Base-by-base conservation (phyloP, 2,329 filamentous ascomycete species). In the Fusarium virguliforme region DNA sequence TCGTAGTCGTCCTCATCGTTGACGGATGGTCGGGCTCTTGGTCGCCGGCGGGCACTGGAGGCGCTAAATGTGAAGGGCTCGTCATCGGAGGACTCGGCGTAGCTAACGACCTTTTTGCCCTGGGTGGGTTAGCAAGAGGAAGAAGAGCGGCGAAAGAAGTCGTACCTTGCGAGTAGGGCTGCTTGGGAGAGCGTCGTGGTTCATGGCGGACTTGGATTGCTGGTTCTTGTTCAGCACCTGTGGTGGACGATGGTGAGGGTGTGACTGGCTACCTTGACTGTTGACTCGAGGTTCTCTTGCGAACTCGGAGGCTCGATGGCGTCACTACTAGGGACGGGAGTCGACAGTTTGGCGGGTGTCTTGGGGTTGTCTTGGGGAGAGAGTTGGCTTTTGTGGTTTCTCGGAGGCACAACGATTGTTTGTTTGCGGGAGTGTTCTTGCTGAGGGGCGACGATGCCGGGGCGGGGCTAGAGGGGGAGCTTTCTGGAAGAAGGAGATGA, bases 41-140 rank as follows among this genome's bases (percentile, higher is more conserved):
- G 79, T 35, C 81, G 82, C 67, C 79, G 82, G 61, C 81, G 83
- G 37, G 78, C 74, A 62, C 78, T 81, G 53, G 79, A 80, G 13
- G 81, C 74, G 64, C 82, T 78, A 50, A 83, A 81, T 2, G 81
- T 79, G 77, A 95, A 92, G 0, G 93, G 89, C 48, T 94, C 92
- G 58, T 94, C 92, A 60, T 93, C 92, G 48, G 93, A 94, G 2
- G 93, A 94, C 76, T 98, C 95, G 70, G 92, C 91, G 79, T 98
- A 98, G 79, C 88, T 96, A 72, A 96, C 87, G 0, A 80, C 79
- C 76, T 88, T 89, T 74, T 85, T 89, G 4, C 78, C 80, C 87
- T 89, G 58, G 2, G 3, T 18, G 30, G 3, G 57, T 64, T 22
- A 73, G 65, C 35, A 48, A 38, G 12, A 38, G 30, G 6, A 30